Evolutionary conservation across 305 asterid species (phyloP).

Genomic region (Striga hermonthica): DNA sequence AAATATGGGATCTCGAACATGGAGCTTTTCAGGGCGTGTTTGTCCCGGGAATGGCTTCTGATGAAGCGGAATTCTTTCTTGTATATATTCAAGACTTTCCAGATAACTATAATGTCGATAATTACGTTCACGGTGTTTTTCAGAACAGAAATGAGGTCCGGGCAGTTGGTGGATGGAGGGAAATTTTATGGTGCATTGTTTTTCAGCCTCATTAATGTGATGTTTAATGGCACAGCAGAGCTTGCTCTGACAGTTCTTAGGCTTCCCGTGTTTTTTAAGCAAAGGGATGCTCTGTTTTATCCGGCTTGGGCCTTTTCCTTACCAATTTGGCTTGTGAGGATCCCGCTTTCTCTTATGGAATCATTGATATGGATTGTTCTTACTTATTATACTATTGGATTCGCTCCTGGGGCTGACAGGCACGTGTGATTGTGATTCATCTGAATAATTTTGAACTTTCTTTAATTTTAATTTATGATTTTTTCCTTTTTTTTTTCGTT

Average conservation of each 20-base stretch:
- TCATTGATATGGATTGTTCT: slow-evolving; percentile 77
- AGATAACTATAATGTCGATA: slow-evolving; percentile 80
- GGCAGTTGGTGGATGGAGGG: slow-evolving; percentile 60
- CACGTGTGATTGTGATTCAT: slow-evolving; percentile 24
- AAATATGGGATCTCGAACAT: slow-evolving; percentile 78
- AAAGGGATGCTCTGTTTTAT: slow-evolving; percentile 73
- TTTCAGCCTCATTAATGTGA: slow-evolving; percentile 72
- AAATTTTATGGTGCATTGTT: slow-evolving; percentile 80
- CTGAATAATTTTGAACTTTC: background rate
- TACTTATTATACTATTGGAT: slow-evolving; percentile 87
- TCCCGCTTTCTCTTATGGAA: slow-evolving; percentile 79
- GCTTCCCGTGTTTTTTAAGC: slow-evolving; percentile 90
- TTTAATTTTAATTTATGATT: no score
- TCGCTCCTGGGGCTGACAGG: slow-evolving; percentile 83
- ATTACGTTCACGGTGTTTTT: slow-evolving; percentile 81
- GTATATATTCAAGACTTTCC: slow-evolving; percentile 78
- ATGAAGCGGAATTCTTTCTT: slow-evolving; percentile 77
- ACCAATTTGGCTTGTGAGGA: slow-evolving; percentile 77
- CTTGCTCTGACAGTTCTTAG: slow-evolving; percentile 67
- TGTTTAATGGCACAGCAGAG: slow-evolving; percentile 92
- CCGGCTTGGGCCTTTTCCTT: slow-evolving; percentile 95
- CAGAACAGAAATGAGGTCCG: slow-evolving; percentile 75
- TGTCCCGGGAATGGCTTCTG: slow-evolving; percentile 85
- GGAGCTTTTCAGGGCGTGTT: slow-evolving; percentile 75
- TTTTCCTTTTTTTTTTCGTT: background rate